A percentile compares a stretch with the other conserved stretches of the same genome.
Evolutionary conservation across 805 yeast genomes (phyloP).

Genomic region (Yarrowia phangngaensis): DNA sequence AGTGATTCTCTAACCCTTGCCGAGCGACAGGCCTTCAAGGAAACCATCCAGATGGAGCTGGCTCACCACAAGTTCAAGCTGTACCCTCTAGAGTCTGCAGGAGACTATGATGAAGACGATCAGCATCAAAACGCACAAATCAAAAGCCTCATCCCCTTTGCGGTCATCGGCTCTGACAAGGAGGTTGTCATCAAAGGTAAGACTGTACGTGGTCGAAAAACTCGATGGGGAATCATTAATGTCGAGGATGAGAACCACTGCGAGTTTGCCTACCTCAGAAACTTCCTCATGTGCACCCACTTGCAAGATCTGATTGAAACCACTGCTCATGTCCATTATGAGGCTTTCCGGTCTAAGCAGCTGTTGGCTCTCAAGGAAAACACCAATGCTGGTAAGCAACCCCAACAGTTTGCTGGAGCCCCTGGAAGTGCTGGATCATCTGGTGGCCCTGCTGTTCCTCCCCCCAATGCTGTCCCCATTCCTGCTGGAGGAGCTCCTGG

Average conservation of each 20-base stretch:
- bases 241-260: constrained; percentile 94
- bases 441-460: no score
- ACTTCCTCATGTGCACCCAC: constrained; percentile 91
- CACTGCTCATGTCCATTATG: constrained; percentile 83
- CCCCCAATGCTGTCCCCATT: no score
- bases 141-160: constrained; percentile 65
- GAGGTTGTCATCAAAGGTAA: constrained; percentile 74
- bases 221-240: constrained; percentile 89
- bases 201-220: constrained; percentile 81
- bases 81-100: constrained; percentile 70
- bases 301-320: constrained; percentile 93
- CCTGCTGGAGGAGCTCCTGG: no score
- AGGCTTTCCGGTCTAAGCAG: constrained; percentile 89
- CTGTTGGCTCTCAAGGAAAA: constrained; percentile 89
- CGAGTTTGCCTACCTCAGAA: constrained; percentile 91
- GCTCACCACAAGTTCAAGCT: constrained; percentile 61
- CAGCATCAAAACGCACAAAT: constrained; percentile 37
- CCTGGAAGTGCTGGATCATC: constrained; percentile 20
- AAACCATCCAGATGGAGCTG: constrained; percentile 68
- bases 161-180: constrained; percentile 85
- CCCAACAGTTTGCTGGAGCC: constrained; percentile 5
- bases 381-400: constrained; percentile 29
- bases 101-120: constrained; percentile 41
- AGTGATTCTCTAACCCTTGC: constrained; percentile 82
- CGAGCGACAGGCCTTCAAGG: constrained; percentile 78